Conservation (phyloP, 148 eudicot genomes). For the Chenopodium quinoa region DNA sequence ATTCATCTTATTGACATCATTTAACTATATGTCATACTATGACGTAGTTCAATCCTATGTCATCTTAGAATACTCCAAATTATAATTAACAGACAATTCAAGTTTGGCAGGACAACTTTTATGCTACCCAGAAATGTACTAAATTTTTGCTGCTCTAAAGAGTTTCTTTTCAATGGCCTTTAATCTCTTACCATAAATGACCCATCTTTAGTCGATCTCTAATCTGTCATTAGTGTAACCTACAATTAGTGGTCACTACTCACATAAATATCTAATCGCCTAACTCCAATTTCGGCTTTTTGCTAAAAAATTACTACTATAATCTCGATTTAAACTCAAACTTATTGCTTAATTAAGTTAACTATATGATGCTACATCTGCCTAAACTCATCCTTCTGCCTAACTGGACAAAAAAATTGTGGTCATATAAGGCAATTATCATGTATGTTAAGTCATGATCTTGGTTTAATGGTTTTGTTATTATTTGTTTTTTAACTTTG, state of each 20-base stretch:
- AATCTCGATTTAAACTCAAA: background rate
- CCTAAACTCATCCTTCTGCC: slow-evolving; percentile 15
- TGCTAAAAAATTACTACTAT: background rate
- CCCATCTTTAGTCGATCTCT: background rate
- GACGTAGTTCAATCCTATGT: background rate
- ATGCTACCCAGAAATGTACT: background rate
- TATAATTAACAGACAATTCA: background rate
- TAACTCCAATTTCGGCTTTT: background rate
- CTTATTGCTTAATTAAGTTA: background rate
- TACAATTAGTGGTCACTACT: background rate
- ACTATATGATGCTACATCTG: background rate
- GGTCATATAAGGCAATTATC: background rate
- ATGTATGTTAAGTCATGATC: background rate
- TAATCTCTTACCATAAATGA: background rate
- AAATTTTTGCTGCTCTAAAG: background rate
- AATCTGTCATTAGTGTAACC: background rate
- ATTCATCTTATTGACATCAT: background rate
- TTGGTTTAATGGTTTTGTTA: background rate
- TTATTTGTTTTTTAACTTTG: background rate
- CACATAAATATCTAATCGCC: background rate
- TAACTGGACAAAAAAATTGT: background rate
- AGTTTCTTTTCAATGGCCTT: background rate
- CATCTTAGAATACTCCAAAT: background rate
- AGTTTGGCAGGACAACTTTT: background rate
- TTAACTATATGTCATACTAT: background rate